A percentile compares a stretch with the other conserved stretches of the same genome.
These are phyloP conservation scores for Penicillium sp. DNA, from an alignment of 2,329 filamentous ascomycete genomes.

Conservation along the genomic window DNA sequence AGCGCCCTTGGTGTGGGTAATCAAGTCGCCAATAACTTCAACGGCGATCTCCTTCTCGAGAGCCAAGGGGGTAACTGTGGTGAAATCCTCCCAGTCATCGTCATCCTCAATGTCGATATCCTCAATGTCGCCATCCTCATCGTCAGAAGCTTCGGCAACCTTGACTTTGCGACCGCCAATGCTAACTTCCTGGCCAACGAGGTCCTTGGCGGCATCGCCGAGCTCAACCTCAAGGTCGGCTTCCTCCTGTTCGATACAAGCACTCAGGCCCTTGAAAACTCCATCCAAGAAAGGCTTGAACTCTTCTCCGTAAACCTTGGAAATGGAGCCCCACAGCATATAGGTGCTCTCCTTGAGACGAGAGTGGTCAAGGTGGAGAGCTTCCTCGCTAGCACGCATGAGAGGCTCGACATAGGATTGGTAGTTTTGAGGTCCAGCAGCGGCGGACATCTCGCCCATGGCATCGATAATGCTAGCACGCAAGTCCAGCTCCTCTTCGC, in stretches of 20 bases:
- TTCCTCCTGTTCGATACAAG: conserved; percentile 86
- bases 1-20: conserved; percentile 76
- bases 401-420: conserved; percentile 85
- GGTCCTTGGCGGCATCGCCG: conserved; percentile 67
- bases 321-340: conserved; percentile 91
- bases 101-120: conserved; percentile 71
- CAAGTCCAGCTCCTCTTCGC: conserved; percentile 83
- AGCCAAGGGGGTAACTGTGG: conserved; percentile 80
- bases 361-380: conserved; percentile 80
- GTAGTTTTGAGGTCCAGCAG: conserved; percentile 81
- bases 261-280: conserved; percentile 59
- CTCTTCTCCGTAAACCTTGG: conserved; percentile 81
- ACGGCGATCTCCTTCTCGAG: conserved; percentile 97
- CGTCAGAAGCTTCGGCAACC: conserved; percentile 63
- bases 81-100: conserved; percentile 78
- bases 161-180: conserved; percentile 83
- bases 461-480: conserved; percentile 87
- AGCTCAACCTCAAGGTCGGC: conserved; percentile 73
- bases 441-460: conserved; percentile 85
- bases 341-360: conserved; percentile 94
- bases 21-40: conserved; percentile 89
- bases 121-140: conserved; percentile 59
- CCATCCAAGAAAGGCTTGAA: conserved; percentile 46
- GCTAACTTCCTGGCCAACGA: conserved; percentile 71
- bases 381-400: conserved; percentile 90